These are phyloP conservation scores for Xylaria sp. DNA, from an alignment of 2,329 filamentous ascomycete species.

Conservation along the genomic window DNA sequence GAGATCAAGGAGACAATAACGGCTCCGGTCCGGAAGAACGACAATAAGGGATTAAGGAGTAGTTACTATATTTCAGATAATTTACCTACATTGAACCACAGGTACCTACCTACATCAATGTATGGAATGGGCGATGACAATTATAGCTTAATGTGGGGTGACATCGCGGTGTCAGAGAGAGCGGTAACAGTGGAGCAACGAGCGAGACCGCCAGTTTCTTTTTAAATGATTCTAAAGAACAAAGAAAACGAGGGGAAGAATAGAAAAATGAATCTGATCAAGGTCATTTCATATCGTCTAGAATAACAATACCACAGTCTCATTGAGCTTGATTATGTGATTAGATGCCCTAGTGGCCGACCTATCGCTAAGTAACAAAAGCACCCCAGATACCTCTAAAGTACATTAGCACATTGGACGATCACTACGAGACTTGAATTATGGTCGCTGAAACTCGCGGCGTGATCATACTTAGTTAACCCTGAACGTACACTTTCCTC, in stretches of 20 bases:
- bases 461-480: not conserved
- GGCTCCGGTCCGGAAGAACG: slow-evolving; percentile 12
- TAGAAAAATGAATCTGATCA: too few species aligned
- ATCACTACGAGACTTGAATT: not conserved
- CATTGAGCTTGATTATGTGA: too few species aligned
- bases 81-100: not conserved
- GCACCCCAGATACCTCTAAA: too few species aligned
- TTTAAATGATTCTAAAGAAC: not conserved
- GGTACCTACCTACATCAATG: not conserved
- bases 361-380: too few species aligned
- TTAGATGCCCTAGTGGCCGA: too few species aligned
- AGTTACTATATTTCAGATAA: slow-evolving; percentile 3
- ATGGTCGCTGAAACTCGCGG: not conserved
- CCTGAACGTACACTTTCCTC: slow-evolving; percentile 15
- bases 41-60: slow-evolving; percentile 6
- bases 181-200: not conserved
- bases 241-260: too few species aligned
- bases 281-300: too few species aligned
- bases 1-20: slow-evolving; percentile 30
- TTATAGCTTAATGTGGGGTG: not conserved
- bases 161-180: not conserved
- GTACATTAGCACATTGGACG: not conserved
- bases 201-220: not conserved
- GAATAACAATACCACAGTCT: too few species aligned
- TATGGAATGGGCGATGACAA: not conserved